These are phyloP conservation scores for Xylaria longipes DNA, from an alignment of 495 filamentous ascomycete genomes.

Conservation along the genomic window DNA sequence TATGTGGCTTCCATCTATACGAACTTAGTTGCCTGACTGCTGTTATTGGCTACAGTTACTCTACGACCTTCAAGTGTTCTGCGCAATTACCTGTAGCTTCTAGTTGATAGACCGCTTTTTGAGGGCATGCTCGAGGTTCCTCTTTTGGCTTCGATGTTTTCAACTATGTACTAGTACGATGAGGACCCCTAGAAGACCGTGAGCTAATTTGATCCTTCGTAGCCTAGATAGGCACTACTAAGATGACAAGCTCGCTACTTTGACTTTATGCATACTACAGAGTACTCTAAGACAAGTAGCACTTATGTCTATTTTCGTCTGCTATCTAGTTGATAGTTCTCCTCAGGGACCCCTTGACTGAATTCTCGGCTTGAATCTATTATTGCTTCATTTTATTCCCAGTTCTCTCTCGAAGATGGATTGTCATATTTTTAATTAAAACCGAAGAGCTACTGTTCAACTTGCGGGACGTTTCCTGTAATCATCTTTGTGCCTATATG, in stretches of 20 bases:
- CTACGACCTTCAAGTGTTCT: neutral
- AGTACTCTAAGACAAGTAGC: neutral
- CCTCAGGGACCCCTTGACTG: neutral
- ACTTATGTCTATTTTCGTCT: neutral
- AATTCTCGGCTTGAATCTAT: neutral
- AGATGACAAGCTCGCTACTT: neutral
- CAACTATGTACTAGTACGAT: neutral
- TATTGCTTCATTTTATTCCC: neutral
- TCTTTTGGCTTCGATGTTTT: neutral
- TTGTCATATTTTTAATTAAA: neutral
- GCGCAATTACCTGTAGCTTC: neutral
- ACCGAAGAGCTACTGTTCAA: neutral
- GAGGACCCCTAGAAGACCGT: neutral
- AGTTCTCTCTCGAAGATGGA: neutral
- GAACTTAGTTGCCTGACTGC: neutral
- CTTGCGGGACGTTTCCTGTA: neutral
- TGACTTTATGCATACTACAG: neutral
- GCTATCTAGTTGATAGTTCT: neutral
- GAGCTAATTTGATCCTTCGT: slow-evolving; percentile 12
- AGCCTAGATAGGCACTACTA: neutral
- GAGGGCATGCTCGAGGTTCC: neutral
- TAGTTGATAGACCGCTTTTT: neutral
- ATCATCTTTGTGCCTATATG: neutral
- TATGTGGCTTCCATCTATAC: neutral
- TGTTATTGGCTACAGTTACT: neutral